A percentile compares a stretch with the other conserved stretches of the same genome.
Conservation (phyloP, 768 basidiomycete genomes). For the Suillus occidentalis region DNA sequence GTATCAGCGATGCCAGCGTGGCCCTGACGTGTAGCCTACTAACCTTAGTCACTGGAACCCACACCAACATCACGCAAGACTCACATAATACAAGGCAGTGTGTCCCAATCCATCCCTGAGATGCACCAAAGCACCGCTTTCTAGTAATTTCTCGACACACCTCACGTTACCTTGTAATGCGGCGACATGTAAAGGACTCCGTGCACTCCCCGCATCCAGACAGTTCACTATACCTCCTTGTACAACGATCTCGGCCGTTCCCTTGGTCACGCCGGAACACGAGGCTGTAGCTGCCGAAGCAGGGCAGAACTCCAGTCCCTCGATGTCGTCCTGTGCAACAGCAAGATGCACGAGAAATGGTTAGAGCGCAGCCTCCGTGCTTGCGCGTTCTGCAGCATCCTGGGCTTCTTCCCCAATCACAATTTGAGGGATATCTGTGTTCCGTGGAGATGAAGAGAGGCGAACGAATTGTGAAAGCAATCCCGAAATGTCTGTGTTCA, state of each 20-base stretch:
- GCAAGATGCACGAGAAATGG: slow-evolving; percentile 82
- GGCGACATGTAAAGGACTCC: slow-evolving; percentile 78
- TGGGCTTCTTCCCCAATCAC: slow-evolving; percentile 40
- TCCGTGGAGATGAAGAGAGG: slow-evolving; percentile 46
- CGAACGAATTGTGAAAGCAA: slow-evolving; percentile 70
- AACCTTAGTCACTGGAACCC: slow-evolving; percentile 3
- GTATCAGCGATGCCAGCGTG: slow-evolving; percentile 59
- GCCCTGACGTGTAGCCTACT: slow-evolving; percentile 73
- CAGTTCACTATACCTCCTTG: slow-evolving; percentile 74
- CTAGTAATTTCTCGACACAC: slow-evolving; percentile 51
- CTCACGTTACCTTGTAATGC: slow-evolving; percentile 61
- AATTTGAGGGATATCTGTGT: slow-evolving; percentile 36
- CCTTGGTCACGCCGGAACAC: slow-evolving; percentile 24
- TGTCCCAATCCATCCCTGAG: slow-evolving; percentile 78
- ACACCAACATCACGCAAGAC: slow-evolving; percentile 20
- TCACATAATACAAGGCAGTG: slow-evolving; percentile 80
- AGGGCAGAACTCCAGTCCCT: slow-evolving; percentile 62
- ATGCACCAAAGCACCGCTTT: slow-evolving; percentile 80
- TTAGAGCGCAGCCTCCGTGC: slow-evolving; percentile 67
- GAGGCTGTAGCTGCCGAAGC: slow-evolving; percentile 12
- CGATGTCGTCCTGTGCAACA: slow-evolving; percentile 66
- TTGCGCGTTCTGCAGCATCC: slow-evolving; percentile 60
- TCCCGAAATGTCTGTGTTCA: slow-evolving; percentile 60
- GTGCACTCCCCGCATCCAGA: slow-evolving; percentile 66
- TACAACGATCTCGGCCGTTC: slow-evolving; percentile 30